These are phyloP conservation scores for Aspergillus nanangensis DNA, from an alignment of 495 filamentous ascomycete species.

Conservation along the genomic window DNA sequence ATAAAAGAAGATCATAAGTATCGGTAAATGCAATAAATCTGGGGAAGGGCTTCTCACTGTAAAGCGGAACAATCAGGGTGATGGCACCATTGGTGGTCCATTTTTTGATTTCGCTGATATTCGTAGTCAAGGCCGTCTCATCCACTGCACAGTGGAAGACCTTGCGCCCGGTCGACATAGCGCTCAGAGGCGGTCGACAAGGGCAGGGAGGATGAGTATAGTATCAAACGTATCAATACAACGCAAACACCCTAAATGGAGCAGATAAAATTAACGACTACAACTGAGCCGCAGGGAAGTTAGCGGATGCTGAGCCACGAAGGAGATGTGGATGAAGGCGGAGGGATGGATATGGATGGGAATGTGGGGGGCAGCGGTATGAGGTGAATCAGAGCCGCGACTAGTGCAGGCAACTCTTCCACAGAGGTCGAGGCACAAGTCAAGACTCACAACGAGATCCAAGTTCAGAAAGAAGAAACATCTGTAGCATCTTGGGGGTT, in stretches of 20 bases:
- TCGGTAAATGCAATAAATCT: background rate
- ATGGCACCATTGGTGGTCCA: constrained; percentile 63
- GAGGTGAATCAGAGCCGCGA: constrained; percentile 2
- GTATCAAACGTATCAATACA: constrained; percentile 4
- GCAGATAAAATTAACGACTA: constrained; percentile 30
- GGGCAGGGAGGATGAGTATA: constrained; percentile 7
- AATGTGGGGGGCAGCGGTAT: constrained; percentile 34
- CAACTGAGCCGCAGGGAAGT: constrained; percentile 26
- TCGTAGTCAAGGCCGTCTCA: constrained; percentile 64
- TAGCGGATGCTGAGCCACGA: constrained; percentile 26
- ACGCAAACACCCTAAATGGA: constrained; percentile 28
- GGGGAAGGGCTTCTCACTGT: constrained; percentile 54
- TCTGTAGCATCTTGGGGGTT: constrained; percentile 39
- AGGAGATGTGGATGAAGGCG: constrained; percentile 30
- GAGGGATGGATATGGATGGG: constrained; percentile 18
- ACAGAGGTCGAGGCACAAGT: background rate
- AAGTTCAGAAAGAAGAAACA: constrained; percentile 21
- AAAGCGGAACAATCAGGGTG: constrained; percentile 62
- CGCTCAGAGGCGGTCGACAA: constrained; percentile 10
- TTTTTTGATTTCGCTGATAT: constrained; percentile 65
- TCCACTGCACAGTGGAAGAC: constrained; percentile 72
- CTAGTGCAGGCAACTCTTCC: background rate
- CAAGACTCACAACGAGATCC: constrained; percentile 33
- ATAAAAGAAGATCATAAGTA: background rate
- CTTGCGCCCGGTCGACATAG: constrained; percentile 52